These are phyloP conservation scores for Psilocybe sp. DNA, from an alignment of 768 basidiomycete genomes.

Conservation along the genomic window DNA sequence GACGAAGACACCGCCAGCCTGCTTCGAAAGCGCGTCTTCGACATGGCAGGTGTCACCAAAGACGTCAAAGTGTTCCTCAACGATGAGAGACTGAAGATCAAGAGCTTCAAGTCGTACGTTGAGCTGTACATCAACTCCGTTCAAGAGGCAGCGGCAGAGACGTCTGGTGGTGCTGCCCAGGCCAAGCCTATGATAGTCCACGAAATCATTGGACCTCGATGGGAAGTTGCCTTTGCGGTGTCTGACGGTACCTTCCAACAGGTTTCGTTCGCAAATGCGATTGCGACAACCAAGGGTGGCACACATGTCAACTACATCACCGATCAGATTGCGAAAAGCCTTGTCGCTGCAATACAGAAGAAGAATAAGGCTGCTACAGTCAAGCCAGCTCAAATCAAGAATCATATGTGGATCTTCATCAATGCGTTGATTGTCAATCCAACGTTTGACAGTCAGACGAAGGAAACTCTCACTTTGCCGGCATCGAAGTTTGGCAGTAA, in stretches of 20 bases:
- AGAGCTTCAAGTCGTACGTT: slow-evolving; percentile 96
- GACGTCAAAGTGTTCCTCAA: slow-evolving; percentile 93
- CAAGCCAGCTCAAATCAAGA: slow-evolving; percentile 91
- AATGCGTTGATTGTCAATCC: slow-evolving; percentile 97
- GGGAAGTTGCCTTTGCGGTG: slow-evolving; percentile 94
- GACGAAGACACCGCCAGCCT: slow-evolving; percentile 90
- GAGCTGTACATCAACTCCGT: slow-evolving; percentile 87
- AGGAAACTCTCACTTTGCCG: slow-evolving; percentile 88
- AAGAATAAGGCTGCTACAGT: slow-evolving; percentile 98
- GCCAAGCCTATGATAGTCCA: slow-evolving; percentile 78
- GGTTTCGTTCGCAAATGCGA: slow-evolving; percentile 97
- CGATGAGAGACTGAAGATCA: slow-evolving; percentile 87
- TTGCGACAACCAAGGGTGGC: slow-evolving; percentile 94
- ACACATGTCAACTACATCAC: slow-evolving; percentile 85
- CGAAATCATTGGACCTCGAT: slow-evolving; percentile 76
- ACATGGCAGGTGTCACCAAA: slow-evolving; percentile 93
- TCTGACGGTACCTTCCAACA: slow-evolving; percentile 92
- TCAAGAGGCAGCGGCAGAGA: slow-evolving; percentile 63
- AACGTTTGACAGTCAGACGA: slow-evolving; percentile 98
- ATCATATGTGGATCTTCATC: slow-evolving; percentile 98
- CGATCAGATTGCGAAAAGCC: slow-evolving; percentile 85
- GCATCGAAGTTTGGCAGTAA: slow-evolving; percentile 89
- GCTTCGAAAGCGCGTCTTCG: slow-evolving; percentile 91
- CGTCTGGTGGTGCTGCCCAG: slow-evolving; percentile 76
- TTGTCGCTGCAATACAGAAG: slow-evolving; percentile 83